These are phyloP conservation scores for Amauroascus niger DNA, from an alignment of 2,329 filamentous ascomycete species.

Conservation along the genomic window DNA sequence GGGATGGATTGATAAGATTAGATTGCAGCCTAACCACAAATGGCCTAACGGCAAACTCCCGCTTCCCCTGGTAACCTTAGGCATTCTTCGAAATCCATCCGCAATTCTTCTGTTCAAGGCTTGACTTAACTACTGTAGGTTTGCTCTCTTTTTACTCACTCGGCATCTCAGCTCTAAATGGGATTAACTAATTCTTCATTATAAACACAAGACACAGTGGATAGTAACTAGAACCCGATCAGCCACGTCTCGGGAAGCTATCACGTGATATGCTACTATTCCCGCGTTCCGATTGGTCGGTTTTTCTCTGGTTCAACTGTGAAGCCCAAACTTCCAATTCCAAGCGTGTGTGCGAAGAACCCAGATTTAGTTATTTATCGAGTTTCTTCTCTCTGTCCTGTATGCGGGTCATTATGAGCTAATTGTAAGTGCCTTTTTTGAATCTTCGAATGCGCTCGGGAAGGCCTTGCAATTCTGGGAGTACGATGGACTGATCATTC, in stretches of 20 bases:
- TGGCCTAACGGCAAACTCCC: too few species aligned
- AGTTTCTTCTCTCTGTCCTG: background rate
- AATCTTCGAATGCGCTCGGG: background rate
- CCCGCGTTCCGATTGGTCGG: background rate
- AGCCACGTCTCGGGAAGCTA: background rate
- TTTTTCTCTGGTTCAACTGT: background rate
- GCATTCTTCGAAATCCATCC: too few species aligned
- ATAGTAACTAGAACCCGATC: too few species aligned
- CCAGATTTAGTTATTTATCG: background rate
- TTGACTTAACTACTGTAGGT: too few species aligned
- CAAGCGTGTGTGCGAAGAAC: background rate
- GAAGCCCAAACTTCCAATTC: background rate
- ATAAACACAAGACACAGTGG: background rate
- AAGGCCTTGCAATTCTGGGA: too few species aligned
- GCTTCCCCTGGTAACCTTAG: too few species aligned
- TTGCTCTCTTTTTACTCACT: too few species aligned
- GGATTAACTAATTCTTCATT: background rate
- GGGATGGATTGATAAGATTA: constrained; percentile 8
- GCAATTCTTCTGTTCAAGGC: too few species aligned
- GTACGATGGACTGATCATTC: too few species aligned
- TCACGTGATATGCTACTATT: background rate
- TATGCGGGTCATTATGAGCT: background rate
- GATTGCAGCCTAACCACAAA: background rate
- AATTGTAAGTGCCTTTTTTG: background rate
- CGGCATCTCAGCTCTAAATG: too few species aligned